Percentiles rank a stretch among this genome's conserved stretches.
These are phyloP conservation scores for Diaporthe humulicola DNA, from an alignment of 2,329 filamentous ascomycete species.

Conservation along the genomic window DNA sequence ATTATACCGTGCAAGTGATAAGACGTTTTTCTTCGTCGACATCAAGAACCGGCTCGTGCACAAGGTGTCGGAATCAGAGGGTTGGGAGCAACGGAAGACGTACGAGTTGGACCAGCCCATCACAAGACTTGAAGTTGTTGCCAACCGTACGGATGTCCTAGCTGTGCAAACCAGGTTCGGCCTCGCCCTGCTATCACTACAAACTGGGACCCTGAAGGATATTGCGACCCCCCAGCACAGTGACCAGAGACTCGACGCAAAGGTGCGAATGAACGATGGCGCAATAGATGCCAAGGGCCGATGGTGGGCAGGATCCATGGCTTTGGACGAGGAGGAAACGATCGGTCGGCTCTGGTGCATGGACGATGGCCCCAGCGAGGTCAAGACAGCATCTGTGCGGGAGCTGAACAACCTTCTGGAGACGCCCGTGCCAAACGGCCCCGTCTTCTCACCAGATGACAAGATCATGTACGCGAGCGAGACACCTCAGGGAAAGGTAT, in stretches of 20 bases:
- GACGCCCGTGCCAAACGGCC: slow-evolving; percentile 44
- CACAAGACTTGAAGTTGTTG: slow-evolving; percentile 43
- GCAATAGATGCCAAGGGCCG: slow-evolving; percentile 42
- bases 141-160: slow-evolving; percentile 40
- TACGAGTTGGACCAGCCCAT: slow-evolving; percentile 41
- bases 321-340: slow-evolving; percentile 42
- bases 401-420: slow-evolving; percentile 37
- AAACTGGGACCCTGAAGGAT: slow-evolving; percentile 40
- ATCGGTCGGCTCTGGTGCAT: slow-evolving; percentile 45
- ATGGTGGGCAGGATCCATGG: slow-evolving; percentile 46
- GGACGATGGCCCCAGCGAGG: slow-evolving; percentile 31
- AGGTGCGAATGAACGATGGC: slow-evolving; percentile 46
- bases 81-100: slow-evolving; percentile 40
- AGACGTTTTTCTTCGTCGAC: slow-evolving; percentile 46
- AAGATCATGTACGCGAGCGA: slow-evolving; percentile 36
- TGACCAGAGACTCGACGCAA: slow-evolving; percentile 39
- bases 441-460: slow-evolving; percentile 45
- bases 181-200: slow-evolving; percentile 42
- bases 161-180: slow-evolving; percentile 43
- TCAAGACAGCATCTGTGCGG: slow-evolving; percentile 29
- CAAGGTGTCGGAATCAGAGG: slow-evolving; percentile 38
- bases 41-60: slow-evolving; percentile 45
- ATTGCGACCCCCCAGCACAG: slow-evolving; percentile 39
- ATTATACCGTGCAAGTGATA: slow-evolving; percentile 44
- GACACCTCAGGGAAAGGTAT: slow-evolving; percentile 34